Evolutionary conservation across 768 basidiomycete genomes (phyloP).

Genomic region (Lactarius trivialis): DNA sequence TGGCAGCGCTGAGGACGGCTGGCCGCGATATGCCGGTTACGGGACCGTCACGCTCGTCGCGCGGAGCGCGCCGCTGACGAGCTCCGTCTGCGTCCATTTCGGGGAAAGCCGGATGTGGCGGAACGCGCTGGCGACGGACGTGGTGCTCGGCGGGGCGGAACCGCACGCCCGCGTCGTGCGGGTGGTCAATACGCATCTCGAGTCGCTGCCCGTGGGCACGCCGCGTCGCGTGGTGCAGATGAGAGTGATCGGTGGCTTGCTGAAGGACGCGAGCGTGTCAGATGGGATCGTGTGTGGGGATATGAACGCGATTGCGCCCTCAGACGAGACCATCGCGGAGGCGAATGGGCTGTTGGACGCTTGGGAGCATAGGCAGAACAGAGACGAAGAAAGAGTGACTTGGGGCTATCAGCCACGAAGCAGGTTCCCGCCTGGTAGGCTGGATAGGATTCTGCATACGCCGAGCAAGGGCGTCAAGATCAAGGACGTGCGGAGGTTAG

Average conservation of each 20-base stretch:
- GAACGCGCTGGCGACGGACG: slow-evolving; percentile 51
- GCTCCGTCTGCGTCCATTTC: slow-evolving; percentile 47
- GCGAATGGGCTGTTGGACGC: slow-evolving; percentile 52
- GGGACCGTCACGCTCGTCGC: slow-evolving; percentile 71
- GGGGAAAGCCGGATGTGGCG: slow-evolving; percentile 45
- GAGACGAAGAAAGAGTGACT: slow-evolving; percentile 45
- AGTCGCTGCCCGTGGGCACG: slow-evolving; percentile 48
- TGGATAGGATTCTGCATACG: slow-evolving; percentile 64
- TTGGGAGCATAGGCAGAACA: slow-evolving; percentile 40
- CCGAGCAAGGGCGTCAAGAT: slow-evolving; percentile 44
- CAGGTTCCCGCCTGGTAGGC: slow-evolving; percentile 43
- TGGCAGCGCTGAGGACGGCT: slow-evolving; percentile 40
- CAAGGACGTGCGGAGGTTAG: slow-evolving; percentile 49
- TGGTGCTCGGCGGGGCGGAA: slow-evolving; percentile 33
- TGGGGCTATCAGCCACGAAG: slow-evolving; percentile 62
- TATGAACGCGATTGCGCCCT: slow-evolving; percentile 57
- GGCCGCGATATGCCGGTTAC: slow-evolving; percentile 45
- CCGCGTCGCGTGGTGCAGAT: slow-evolving; percentile 42
- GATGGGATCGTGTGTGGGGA: slow-evolving; percentile 66
- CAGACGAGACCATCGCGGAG: slow-evolving; percentile 39
- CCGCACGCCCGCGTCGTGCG: slow-evolving; percentile 40
- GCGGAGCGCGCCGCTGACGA: slow-evolving; percentile 43
- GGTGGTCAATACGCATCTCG: slow-evolving; percentile 69
- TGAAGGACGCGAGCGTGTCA: slow-evolving; percentile 41
- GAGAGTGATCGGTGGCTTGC: slow-evolving; percentile 41